Conservation (phyloP, 495 filamentous ascomycete species). For the Neurospora sp. region DNA sequence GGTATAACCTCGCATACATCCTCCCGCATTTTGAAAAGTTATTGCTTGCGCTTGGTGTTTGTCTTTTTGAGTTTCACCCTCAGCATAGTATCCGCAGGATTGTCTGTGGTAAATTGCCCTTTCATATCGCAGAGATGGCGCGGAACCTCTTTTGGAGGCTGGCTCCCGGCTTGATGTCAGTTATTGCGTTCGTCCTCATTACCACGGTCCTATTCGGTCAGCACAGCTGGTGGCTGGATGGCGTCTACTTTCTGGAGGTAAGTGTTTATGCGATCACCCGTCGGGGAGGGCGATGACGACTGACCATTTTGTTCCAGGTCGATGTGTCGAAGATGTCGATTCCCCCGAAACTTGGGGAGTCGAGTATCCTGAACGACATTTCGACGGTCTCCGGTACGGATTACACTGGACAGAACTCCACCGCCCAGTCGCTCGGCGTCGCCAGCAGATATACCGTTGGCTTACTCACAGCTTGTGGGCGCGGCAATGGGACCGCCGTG, state of each 20-base stretch:
- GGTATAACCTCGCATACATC: not conserved
- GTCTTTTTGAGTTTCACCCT: not conserved
- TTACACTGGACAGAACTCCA: conserved; percentile 19
- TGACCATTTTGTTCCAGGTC: conserved; percentile 10
- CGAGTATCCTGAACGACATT: conserved; percentile 22
- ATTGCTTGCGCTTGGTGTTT: not conserved
- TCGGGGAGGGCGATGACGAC: not conserved
- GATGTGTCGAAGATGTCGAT: conserved; percentile 18
- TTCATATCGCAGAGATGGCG: conserved; percentile 7
- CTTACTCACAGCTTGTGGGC: conserved; percentile 25
- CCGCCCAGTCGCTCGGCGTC: conserved; percentile 20
- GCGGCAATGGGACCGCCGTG: conserved; percentile 8
- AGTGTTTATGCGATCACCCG: not conserved
- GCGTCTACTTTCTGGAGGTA: conserved; percentile 25
- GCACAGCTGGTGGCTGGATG: conserved; percentile 8
- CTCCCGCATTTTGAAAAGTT: not conserved
- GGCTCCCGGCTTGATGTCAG: conserved; percentile 14
- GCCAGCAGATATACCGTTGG: conserved; percentile 21
- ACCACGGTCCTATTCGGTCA: conserved; percentile 23
- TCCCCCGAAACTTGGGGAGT: conserved; percentile 21
- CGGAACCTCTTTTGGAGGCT: conserved; percentile 1
- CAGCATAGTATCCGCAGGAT: not conserved
- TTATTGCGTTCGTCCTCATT: conserved; percentile 16
- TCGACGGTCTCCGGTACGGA: conserved; percentile 20
- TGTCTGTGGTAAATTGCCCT: not conserved